Evolutionary conservation across 768 basidiomycete genomes (phyloP).

Genomic region (Cubamyces lactineus): DNA sequence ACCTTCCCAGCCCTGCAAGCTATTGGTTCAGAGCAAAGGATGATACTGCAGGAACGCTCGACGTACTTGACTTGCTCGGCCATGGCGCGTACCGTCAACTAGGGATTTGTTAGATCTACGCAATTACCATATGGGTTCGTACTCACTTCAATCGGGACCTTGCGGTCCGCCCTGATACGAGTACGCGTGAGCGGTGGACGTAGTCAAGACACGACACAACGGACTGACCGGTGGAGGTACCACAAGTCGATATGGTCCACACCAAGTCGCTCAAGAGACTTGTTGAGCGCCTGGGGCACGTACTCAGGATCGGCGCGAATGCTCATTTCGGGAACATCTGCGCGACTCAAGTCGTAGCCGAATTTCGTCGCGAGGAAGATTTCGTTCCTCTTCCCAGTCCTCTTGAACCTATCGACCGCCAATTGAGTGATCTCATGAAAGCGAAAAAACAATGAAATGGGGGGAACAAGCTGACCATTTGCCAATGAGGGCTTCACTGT

Average conservation of each 20-base stretch:
- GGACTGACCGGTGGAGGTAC: conserved; percentile 41
- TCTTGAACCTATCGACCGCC: conserved; percentile 45
- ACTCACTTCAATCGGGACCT: conserved; percentile 31
- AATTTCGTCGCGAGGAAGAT: conserved; percentile 70
- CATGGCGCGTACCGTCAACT: conserved; percentile 31
- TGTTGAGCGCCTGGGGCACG: conserved; percentile 41
- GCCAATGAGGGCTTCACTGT: conserved; percentile 46
- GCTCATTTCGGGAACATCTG: neutral
- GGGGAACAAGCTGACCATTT: conserved; percentile 36
- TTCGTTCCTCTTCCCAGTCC: conserved; percentile 51
- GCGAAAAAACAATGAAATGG: neutral
- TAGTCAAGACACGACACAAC: conserved; percentile 10
- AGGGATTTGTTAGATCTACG: neutral
- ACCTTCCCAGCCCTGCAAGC: conserved; percentile 33
- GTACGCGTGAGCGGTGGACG: conserved; percentile 19
- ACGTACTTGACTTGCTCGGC: conserved; percentile 35
- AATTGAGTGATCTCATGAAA: neutral
- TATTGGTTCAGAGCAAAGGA: conserved; percentile 7
- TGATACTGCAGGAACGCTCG: too few species aligned
- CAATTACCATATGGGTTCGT: neutral
- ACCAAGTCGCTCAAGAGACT: conserved; percentile 43
- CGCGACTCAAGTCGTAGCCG: conserved; percentile 37
- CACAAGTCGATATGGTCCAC: conserved; percentile 44
- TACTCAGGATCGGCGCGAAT: conserved; percentile 46
- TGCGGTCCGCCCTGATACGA: conserved; percentile 31